Evolutionary conservation across 192 early-diverging fungal genomes (phyloP).

Genomic region (Nowakowskiella sp.): DNA sequence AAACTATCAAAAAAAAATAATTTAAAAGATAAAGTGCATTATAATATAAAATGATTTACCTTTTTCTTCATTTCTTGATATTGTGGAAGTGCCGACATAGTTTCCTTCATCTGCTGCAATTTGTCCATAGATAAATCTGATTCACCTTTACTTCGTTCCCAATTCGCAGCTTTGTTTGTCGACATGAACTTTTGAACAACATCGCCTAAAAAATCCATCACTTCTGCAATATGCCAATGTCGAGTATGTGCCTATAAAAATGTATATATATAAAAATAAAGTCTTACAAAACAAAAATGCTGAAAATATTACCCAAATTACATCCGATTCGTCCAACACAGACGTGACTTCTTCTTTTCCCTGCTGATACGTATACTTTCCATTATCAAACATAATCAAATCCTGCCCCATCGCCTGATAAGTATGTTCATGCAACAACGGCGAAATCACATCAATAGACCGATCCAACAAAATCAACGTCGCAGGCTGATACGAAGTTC

Average conservation of each 20-base stretch:
- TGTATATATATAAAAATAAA: constrained; percentile 61
- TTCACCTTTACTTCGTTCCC: background rate
- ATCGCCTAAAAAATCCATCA: constrained; percentile 56
- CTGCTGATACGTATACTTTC: constrained; percentile 56
- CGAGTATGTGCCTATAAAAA: constrained; percentile 31
- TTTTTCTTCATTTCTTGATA: constrained; percentile 66
- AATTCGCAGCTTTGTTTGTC: constrained; percentile 65
- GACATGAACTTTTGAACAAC: constrained; percentile 63
- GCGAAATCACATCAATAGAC: constrained; percentile 34
- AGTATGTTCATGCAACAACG: constrained; percentile 48
- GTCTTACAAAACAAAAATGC: constrained; percentile 69
- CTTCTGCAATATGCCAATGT: constrained; percentile 73
- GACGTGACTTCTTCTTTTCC: too few relatives aligned
- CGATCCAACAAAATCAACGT: constrained; percentile 45
- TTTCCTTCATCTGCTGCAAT: constrained; percentile 63
- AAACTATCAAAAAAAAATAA: constrained; percentile 30
- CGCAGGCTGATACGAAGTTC: constrained; percentile 21
- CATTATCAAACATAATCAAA: constrained; percentile 59
- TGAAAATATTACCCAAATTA: too few relatives aligned
- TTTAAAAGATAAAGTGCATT: background rate
- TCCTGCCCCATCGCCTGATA: constrained; percentile 85
- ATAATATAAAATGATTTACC: constrained; percentile 5
- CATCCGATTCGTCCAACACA: too few relatives aligned
- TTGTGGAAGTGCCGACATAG: constrained; percentile 69
- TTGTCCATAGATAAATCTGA: constrained; percentile 12